phyloP scores from a whole-genome alignment of 1,139 yeast species.

The Debaryomycetaceae sp. region DNA sequence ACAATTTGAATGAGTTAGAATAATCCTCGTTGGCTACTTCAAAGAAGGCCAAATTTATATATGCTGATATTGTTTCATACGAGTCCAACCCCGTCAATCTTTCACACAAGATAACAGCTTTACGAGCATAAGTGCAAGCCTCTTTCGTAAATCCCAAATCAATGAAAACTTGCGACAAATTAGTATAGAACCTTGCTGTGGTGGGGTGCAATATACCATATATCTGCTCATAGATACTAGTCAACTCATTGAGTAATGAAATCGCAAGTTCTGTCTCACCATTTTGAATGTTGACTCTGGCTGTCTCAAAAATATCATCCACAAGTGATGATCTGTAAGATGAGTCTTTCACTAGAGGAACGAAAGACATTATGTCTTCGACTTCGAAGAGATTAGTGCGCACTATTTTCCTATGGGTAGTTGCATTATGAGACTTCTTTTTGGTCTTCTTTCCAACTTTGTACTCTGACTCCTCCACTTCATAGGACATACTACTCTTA shows the following conservation, averaged over 20 bases:
- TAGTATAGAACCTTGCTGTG: conserved; percentile 67
- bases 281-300: conserved; percentile 46
- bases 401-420: conserved; percentile 16
- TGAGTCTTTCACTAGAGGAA: conserved; percentile 73
- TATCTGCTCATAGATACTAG: conserved; percentile 75
- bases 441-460: conserved; percentile 17
- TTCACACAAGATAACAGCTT: conserved; percentile 71
- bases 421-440: conserved; percentile 27
- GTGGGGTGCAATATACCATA: conserved; percentile 80
- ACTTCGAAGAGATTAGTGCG: conserved; percentile 47
- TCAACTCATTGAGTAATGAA: conserved; percentile 62
- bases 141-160: conserved; percentile 55
- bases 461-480: neutral
- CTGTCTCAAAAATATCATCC: conserved; percentile 77
- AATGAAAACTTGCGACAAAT: conserved; percentile 64
- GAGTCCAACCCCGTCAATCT: conserved; percentile 81
- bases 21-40: conserved; percentile 63
- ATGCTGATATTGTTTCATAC: conserved; percentile 67
- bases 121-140: conserved; percentile 69
- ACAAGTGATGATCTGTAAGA: conserved; percentile 63
- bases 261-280: conserved; percentile 49
- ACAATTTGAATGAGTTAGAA: conserved; percentile 60
- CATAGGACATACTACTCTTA: conserved; percentile 11
- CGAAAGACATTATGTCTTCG: conserved; percentile 63
- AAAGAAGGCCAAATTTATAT: conserved; percentile 69